These are phyloP conservation scores for Claviceps sp. DNA, from an alignment of 2,329 filamentous ascomycete species.

Conservation along the genomic window DNA sequence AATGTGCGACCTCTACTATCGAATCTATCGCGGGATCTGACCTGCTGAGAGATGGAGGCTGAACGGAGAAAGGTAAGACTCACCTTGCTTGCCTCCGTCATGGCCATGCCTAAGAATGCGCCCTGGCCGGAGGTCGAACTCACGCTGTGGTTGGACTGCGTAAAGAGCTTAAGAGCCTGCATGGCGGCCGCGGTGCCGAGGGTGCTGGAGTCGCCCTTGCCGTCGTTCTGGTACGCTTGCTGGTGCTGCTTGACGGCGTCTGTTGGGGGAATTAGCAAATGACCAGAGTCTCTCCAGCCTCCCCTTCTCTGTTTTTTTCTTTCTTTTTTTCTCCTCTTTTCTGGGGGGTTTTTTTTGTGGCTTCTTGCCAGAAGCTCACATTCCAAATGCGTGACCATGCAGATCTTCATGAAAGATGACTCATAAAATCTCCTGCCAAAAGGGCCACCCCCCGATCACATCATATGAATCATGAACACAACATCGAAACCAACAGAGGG, in stretches of 20 bases:
- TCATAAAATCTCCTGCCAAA: too few species aligned
- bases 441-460: too few species aligned
- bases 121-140: slow-evolving; percentile 49
- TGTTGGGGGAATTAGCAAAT: slow-evolving; percentile 11
- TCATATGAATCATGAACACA: neutral
- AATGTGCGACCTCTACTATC: too few species aligned
- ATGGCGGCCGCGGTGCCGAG: slow-evolving; percentile 66
- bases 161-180: slow-evolving; percentile 73
- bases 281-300: too few species aligned
- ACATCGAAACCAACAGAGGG: neutral
- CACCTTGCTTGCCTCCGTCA: slow-evolving; percentile 76
- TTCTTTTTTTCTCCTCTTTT: neutral
- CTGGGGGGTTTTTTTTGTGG: neutral
- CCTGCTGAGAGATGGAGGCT: too few species aligned
- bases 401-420: too few species aligned
- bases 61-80: slow-evolving; percentile 7
- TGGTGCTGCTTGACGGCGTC: slow-evolving; percentile 65
- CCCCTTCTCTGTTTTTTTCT: too few species aligned
- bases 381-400: too few species aligned
- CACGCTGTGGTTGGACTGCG: slow-evolving; percentile 36
- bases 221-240: slow-evolving; percentile 49
- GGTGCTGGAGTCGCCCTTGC: slow-evolving; percentile 32
- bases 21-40: too few species aligned
- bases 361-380: too few species aligned
- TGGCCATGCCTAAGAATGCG: slow-evolving; percentile 71